A percentile compares a stretch with the other conserved stretches of the same genome.
Conservation (phyloP, 2,329 filamentous ascomycete species). For the Fonsecaea nubica region DNA sequence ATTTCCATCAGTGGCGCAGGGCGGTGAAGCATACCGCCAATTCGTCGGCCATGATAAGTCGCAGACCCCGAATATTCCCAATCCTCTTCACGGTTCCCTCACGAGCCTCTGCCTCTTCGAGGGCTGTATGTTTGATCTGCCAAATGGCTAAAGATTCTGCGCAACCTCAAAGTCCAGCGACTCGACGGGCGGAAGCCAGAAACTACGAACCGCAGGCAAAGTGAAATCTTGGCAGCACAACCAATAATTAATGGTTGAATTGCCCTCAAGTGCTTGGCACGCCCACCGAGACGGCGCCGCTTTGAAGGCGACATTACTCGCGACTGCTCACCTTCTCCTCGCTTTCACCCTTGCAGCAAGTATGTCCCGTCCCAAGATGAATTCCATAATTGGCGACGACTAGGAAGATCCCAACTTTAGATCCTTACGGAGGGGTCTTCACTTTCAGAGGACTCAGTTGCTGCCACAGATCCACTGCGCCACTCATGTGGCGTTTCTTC, state of each 20-base stretch:
- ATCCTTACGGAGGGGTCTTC: too few species aligned
- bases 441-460: too few species aligned
- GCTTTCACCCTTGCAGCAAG: neutral
- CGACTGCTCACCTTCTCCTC: neutral
- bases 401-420: neutral
- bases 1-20: neutral
- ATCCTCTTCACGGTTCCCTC: neutral
- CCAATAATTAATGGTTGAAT: too few species aligned
- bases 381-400: neutral
- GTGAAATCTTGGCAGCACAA: slow-evolving; percentile 1
- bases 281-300: too few species aligned
- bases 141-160: neutral
- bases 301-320: too few species aligned
- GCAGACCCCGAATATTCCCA: neutral
- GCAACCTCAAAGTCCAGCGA: neutral
- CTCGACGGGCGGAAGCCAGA: neutral
- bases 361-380: neutral
- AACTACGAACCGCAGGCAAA: neutral
- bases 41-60: slow-evolving; percentile 35
- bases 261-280: too few species aligned
- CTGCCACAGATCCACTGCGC: too few species aligned
- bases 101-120: neutral
- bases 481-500: too few species aligned
- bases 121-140: neutral
- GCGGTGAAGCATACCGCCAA: slow-evolving; percentile 31